These are phyloP conservation scores for Hyaloscypha finlandica DNA, from an alignment of 495 filamentous ascomycete species.

Conservation along the genomic window DNA sequence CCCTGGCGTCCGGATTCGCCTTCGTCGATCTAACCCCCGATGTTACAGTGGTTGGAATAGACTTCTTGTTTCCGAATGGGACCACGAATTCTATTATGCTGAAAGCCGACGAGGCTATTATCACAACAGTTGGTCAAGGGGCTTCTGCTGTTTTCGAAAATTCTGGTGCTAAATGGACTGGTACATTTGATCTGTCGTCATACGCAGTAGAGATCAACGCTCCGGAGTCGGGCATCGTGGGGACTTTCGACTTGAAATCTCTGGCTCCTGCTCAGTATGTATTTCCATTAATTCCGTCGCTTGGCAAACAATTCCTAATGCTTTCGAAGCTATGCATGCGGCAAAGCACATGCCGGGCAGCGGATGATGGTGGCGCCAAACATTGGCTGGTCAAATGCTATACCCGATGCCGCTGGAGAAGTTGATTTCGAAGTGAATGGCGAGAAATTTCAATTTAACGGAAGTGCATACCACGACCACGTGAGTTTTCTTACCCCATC, in stretches of 20 bases:
- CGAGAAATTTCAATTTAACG: too few relatives aligned
- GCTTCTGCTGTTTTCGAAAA: background rate
- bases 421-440: slow-evolving; percentile 32
- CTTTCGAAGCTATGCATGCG: slow-evolving; percentile 9
- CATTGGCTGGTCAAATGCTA: slow-evolving; percentile 41
- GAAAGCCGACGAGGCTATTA: background rate
- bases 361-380: slow-evolving; percentile 33
- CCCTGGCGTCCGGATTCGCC: slow-evolving; percentile 31
- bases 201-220: slow-evolving; percentile 17
- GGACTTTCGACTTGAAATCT: slow-evolving; percentile 15
- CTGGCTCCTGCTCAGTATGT: slow-evolving; percentile 12
- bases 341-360: slow-evolving; percentile 32
- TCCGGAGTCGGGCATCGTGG: slow-evolving; percentile 13
- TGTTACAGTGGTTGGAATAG: slow-evolving; percentile 7
- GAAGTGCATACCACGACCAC: too few relatives aligned
- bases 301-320: background rate
- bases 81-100: background rate
- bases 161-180: background rate
- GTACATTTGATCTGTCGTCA: background rate
- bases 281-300: too few relatives aligned
- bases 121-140: slow-evolving; percentile 15
- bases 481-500: too few relatives aligned
- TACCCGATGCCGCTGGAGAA: slow-evolving; percentile 37
- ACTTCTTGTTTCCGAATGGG: slow-evolving; percentile 12
- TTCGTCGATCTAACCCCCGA: slow-evolving; percentile 11